Conservation (phyloP, 345 rosid genomes). For the Nephelium lappaceum region DNA sequence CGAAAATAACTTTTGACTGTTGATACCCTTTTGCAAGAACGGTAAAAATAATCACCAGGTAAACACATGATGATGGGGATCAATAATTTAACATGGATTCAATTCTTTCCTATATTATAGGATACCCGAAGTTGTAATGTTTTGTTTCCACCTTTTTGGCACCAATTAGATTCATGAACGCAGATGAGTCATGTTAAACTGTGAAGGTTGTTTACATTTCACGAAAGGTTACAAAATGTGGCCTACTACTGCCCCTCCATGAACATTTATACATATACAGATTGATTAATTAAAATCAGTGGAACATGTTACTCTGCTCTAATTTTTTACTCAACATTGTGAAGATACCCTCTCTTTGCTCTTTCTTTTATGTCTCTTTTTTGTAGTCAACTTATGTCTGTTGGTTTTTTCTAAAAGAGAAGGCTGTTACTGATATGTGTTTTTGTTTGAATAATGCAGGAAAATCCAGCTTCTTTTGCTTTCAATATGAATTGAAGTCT, state of each 20-base stretch:
- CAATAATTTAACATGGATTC: too few species aligned
- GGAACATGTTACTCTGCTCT: not conserved
- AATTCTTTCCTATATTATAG: too few species aligned
- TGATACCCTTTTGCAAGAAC: not conserved
- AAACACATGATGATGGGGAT: too few species aligned
- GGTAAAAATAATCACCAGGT: not conserved
- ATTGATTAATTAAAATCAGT: not conserved
- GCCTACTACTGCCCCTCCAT: too few species aligned
- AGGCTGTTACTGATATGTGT: not conserved
- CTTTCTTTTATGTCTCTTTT: not conserved
- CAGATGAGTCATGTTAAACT: too few species aligned
- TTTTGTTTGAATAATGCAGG: not conserved
- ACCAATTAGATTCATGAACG: too few species aligned
- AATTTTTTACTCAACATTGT: not conserved
- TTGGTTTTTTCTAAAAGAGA: not conserved
- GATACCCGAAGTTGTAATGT: too few species aligned
- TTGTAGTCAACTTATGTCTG: not conserved
- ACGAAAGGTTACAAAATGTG: too few species aligned
- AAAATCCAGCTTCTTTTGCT: not conserved
- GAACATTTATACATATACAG: not conserved
- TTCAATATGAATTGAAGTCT: not conserved
- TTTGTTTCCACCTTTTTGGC: too few species aligned
- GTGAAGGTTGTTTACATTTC: too few species aligned
- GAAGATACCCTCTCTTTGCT: not conserved
- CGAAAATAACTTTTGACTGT: not conserved